These are phyloP conservation scores for Marasmius sp. DNA, from an alignment of 1,284 basidiomycete genomes.

Conservation along the genomic window DNA sequence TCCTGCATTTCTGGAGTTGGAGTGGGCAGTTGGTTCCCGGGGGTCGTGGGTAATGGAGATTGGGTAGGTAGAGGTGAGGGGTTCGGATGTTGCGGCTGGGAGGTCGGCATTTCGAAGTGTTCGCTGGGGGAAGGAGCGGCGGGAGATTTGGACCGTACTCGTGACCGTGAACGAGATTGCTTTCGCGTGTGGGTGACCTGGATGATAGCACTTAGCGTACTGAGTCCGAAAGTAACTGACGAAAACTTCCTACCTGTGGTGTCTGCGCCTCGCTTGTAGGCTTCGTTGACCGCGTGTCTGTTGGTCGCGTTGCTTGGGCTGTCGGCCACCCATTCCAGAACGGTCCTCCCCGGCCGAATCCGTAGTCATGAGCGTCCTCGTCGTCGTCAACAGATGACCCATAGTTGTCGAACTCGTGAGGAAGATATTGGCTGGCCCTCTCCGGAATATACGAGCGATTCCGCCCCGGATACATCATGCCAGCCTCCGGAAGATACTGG, in stretches of 20 bases:
- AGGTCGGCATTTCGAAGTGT: not conserved
- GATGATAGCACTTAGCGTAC: not conserved
- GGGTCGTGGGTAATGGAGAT: not conserved
- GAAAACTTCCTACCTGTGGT: not conserved
- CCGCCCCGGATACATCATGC: not conserved
- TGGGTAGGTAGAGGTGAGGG: not conserved
- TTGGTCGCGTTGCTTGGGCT: not conserved
- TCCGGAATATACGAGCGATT: slow-evolving; percentile 1
- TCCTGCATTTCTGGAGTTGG: slow-evolving; percentile 22
- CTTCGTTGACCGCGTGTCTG: slow-evolving; percentile 1
- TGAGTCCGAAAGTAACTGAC: no score
- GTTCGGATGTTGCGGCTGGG: not conserved
- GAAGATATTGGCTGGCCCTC: slow-evolving; percentile 6
- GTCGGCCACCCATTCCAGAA: not conserved
- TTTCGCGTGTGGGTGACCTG: not conserved
- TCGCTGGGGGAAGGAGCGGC: not conserved
- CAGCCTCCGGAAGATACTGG: slow-evolving; percentile 6
- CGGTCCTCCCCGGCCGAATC: not conserved
- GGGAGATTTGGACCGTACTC: not conserved
- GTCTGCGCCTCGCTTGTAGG: not conserved
- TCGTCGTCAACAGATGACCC: not conserved
- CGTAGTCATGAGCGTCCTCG: slow-evolving; percentile 6
- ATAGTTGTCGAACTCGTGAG: slow-evolving; percentile 1
- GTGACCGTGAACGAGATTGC: not conserved
- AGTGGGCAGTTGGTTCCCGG: not conserved